Conservation (phyloP, 805 yeast genomes). For the Wickerhamomyces tratensis region DNA sequence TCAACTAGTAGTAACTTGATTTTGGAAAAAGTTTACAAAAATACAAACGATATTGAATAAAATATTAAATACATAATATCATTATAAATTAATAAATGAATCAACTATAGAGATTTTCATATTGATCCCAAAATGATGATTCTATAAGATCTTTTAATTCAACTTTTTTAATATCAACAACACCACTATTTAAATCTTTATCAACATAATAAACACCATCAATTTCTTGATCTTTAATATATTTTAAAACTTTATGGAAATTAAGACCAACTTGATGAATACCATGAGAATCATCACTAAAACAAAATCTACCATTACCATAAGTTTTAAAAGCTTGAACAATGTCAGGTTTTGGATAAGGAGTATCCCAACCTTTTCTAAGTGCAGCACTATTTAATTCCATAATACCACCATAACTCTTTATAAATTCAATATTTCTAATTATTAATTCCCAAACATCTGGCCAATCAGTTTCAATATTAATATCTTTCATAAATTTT, state of each 20-base stretch:
- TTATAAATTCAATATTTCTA: constrained; percentile 47
- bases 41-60: too few species aligned
- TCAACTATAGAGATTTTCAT: too few species aligned
- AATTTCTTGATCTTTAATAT: constrained; percentile 22
- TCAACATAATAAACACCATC: neutral
- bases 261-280: constrained; percentile 75
- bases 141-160: constrained; percentile 18
- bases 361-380: constrained; percentile 78
- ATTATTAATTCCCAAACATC: constrained; percentile 52
- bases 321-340: constrained; percentile 38
- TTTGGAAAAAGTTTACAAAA: too few species aligned
- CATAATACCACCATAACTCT: constrained; percentile 57
- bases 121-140: constrained; percentile 11
- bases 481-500: constrained; percentile 24
- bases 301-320: constrained; percentile 64
- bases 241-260: constrained; percentile 48
- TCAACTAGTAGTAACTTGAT: too few species aligned
- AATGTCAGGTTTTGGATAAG: constrained; percentile 74
- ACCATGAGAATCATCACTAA: constrained; percentile 90
- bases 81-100: too few species aligned
- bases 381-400: constrained; percentile 88
- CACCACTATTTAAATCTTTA: neutral
- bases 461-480: constrained; percentile 46
- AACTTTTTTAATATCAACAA: constrained; percentile 8
- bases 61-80: too few species aligned